phyloP scores from a whole-genome alignment of 1,284 basidiomycete species.

The Rhodofomes roseus region DNA sequence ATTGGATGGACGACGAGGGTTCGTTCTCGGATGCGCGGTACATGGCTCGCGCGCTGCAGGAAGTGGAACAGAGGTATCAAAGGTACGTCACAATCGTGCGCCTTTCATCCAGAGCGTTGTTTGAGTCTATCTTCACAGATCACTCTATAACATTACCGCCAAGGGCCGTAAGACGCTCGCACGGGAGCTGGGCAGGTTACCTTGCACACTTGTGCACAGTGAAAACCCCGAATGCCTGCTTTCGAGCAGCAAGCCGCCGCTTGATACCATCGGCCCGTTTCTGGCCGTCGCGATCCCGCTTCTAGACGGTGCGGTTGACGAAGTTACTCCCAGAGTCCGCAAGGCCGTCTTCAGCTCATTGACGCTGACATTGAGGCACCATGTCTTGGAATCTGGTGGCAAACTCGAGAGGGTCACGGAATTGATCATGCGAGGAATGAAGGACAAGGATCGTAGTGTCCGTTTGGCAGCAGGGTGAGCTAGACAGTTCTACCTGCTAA shows the following conservation, averaged over 20 bases:
- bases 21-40: conserved; percentile 29
- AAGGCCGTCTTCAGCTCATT: conserved; percentile 43
- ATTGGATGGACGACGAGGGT: conserved; percentile 46
- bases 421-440: conserved; percentile 44
- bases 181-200: conserved; percentile 32
- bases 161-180: conserved; percentile 32
- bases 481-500: background rate
- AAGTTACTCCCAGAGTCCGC: conserved; percentile 44
- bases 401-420: conserved; percentile 35
- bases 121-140: conserved; percentile 23
- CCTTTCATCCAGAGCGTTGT: background rate
- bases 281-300: conserved; percentile 38
- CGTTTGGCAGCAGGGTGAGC: conserved; percentile 67
- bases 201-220: conserved; percentile 43
- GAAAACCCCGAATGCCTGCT: conserved; percentile 29
- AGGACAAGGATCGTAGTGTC: conserved; percentile 52
- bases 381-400: conserved; percentile 33
- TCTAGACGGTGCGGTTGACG: conserved; percentile 41
- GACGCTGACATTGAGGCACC: conserved; percentile 44
- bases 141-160: conserved; percentile 28
- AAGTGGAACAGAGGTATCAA: conserved; percentile 34
- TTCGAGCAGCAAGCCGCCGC: conserved; percentile 18
- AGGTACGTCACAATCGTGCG: conserved; percentile 30
- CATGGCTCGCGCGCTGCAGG: conserved; percentile 18
- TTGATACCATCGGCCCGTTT: conserved; percentile 37